phyloP scores from a whole-genome alignment of 2,329 filamentous ascomycete species.

The Penicillium sp. region DNA sequence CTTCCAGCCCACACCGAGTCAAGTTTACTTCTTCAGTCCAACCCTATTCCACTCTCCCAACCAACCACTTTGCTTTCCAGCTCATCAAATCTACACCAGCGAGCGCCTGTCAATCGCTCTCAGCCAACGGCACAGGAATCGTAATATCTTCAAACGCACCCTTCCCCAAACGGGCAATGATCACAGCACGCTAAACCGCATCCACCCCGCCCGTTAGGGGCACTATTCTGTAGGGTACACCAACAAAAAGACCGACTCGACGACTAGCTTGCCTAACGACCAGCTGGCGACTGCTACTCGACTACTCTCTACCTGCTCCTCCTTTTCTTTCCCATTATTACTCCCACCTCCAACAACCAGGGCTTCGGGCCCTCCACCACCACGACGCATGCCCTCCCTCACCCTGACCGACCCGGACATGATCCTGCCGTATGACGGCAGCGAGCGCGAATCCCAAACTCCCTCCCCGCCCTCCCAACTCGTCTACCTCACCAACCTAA shows the following conservation, averaged over 20 bases:
- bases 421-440: constrained; percentile 79
- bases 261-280: neutral
- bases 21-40: neutral
- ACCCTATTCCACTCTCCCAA: neutral
- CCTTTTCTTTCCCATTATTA: neutral
- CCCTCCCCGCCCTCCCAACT: constrained; percentile 55
- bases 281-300: neutral
- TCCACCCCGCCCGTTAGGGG: constrained; percentile 21
- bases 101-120: neutral
- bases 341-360: neutral
- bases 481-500: constrained; percentile 48
- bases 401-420: constrained; percentile 92
- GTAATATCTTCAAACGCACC: constrained; percentile 8
- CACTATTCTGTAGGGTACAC: constrained; percentile 12
- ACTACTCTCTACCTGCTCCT: constrained; percentile 5
- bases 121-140: neutral
- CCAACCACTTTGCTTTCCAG: neutral
- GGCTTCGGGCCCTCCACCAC: constrained; percentile 14
- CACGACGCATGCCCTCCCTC: constrained; percentile 65
- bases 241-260: neutral
- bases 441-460: constrained; percentile 49
- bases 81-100: neutral
- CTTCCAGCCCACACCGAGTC: neutral
- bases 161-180: constrained; percentile 23
- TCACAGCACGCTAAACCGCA: constrained; percentile 25